Percentiles rank a stretch among this genome's conserved stretches.
Evolutionary conservation across 345 rosid species (phyloP).

Genomic region (Cardamine chenopodiifolia): DNA sequence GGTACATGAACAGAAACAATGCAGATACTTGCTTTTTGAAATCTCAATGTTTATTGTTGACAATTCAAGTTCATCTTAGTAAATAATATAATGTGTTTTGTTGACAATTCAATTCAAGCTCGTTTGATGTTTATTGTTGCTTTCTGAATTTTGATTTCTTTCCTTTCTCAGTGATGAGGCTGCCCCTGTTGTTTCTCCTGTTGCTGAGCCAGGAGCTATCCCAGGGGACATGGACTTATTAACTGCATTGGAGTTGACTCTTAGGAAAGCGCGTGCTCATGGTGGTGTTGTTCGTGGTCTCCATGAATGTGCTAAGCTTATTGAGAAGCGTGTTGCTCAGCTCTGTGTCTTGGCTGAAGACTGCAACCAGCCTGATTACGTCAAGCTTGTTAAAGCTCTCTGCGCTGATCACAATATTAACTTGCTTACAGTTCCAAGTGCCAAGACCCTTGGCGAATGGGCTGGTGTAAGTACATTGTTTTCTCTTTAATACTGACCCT

Average conservation of each 20-base stretch:
- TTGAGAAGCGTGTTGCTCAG: conserved; percentile 77
- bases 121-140: too few species aligned
- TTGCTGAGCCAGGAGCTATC: conserved; percentile 47
- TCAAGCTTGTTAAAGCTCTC: conserved; percentile 78
- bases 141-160: neutral
- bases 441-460: conserved; percentile 93
- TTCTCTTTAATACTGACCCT: neutral
- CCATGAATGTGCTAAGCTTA: conserved; percentile 73
- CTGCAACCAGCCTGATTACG: conserved; percentile 83
- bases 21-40: too few species aligned
- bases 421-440: conserved; percentile 73
- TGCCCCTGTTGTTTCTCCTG: conserved; percentile 56
- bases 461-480: conserved; percentile 66
- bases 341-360: conserved; percentile 84
- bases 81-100: neutral
- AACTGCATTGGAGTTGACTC: conserved; percentile 72
- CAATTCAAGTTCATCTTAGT: neutral
- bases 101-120: too few species aligned
- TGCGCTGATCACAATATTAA: conserved; percentile 73
- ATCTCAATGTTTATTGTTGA: neutral
- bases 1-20: neutral
- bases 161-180: conserved; percentile 62
- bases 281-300: conserved; percentile 80
- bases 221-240: conserved; percentile 80
- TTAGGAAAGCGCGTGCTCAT: conserved; percentile 78